Evolutionary conservation across 768 basidiomycete species (phyloP), one percentile per base, ranked within the genome.

Genomic region (Tephrocybe rancida): DNA sequence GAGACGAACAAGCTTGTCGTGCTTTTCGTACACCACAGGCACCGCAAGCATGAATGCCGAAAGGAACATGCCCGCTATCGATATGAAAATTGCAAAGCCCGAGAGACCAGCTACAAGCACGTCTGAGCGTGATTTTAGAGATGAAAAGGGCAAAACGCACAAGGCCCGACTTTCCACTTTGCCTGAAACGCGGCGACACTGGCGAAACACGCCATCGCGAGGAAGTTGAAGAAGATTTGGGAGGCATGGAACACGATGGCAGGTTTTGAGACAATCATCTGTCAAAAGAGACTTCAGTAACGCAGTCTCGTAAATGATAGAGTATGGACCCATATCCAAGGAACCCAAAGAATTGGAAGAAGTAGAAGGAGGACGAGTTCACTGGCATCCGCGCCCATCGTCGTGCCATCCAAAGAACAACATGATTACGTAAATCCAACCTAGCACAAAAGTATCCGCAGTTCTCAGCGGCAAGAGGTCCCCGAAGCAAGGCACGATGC

Each of bases 161-260:
- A 97, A 34, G 92, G 91, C 7, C 91, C 91, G 21, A 96, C 80
- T 9, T 77, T 64, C 83, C 84, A 95, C 59, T 88, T 87, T 3
- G 90, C 86, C 62, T 98, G 95, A 69, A 96, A 98, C 19, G 78
- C 74, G 0, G 95, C 95, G 3, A 94, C 90, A 61, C 89, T 87
- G 7, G 90, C 95, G 61, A 92, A 94, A 65, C 92, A 95, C 43
- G 87, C 88, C 84, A 96, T 88, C 11, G 92, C 84, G 42, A 98
- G 80, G 66, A 98, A 97, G 68, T 89, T 87, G 84, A 96, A 94
- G 78, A 98, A 95, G 49, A 85, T 80, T 75, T 96, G 90, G 2
- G 82, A 85, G 26, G 82, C 68, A 67, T 90, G 85, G 65, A 86
- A 85, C 50, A 92, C 78, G 65, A 93, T 89, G 56, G 85, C 78